Percentiles rank a stretch among this genome's conserved stretches.
These are phyloP conservation scores for Plasmodium blacklocki DNA, from an alignment of 169 alveolate genomes.

Conservation along the genomic window DNA sequence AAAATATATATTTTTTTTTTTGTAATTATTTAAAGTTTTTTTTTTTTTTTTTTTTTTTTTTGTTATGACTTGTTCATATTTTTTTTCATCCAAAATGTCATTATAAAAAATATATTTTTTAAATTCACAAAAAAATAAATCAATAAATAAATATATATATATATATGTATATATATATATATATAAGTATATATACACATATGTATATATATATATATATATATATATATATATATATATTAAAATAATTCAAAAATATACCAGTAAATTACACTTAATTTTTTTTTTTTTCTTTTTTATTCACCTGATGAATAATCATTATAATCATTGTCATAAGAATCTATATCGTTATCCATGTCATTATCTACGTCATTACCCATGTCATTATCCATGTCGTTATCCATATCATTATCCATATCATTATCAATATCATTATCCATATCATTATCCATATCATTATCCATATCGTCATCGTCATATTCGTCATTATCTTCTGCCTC, in stretches of 20 bases:
- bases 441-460: conserved; percentile 4
- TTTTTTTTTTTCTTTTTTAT: conserved; percentile 7
- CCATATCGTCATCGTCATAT: conserved; percentile 10
- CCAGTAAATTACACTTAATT: neutral
- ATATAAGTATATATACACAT: too few species aligned
- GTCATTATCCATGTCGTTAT: conserved; percentile 4
- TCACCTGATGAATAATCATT: conserved; percentile 53
- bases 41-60: too few species aligned
- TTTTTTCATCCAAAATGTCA: neutral
- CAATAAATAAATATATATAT: neutral
- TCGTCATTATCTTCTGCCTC: conserved; percentile 42
- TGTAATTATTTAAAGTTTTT: too few species aligned
- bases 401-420: conserved; percentile 2
- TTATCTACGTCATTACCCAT: conserved; percentile 13
- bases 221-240: too few species aligned
- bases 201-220: too few species aligned
- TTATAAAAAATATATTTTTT: neutral
- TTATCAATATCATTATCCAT: conserved; percentile 15
- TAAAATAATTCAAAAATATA: too few species aligned
- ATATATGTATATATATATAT: too few species aligned
- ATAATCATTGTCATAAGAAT: conserved; percentile 35
- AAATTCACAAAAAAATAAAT: neutral
- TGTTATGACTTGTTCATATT: too few species aligned
- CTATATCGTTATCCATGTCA: conserved; percentile 20
- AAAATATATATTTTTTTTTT: too few species aligned